Evolutionary conservation across 169 alveolate species (phyloP), one percentile per base, ranked within the genome.

Genomic region (Cryptosporidium meleagridis): DNA sequence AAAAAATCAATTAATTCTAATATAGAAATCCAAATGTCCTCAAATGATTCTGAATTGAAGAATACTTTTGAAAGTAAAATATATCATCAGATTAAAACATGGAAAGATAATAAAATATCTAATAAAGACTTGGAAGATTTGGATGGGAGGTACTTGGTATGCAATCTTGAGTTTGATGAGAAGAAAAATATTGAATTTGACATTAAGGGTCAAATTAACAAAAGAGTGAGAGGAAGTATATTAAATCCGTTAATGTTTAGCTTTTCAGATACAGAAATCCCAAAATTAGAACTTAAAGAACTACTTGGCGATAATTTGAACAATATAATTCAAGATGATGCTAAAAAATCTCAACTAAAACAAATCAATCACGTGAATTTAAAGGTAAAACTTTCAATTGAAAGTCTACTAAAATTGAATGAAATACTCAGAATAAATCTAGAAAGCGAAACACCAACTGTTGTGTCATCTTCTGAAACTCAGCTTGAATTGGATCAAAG

Each of bases 401-500:
- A 44, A 26, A 73, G 58, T 52, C 31, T 73, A 12, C 44, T 73
- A 0, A 73, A 73, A 53, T 55, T 73, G 35, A 29, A 8, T 26
- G 86, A 73, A 55, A 51, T 73, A 59, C 58, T 73, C 23, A 73
- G 52, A 73, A 59, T 73, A 18, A 59, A 53, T 53, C n/a, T 55
- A 26, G 86, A 73, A 70, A 55, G 48, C 37, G 86, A 73, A 21
- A 58, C 86, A n/a, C 86, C 86, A 16, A 73, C 86, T 0, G 86
- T 73, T 29, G 62, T 62, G 2, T 73, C 86, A 52, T 55, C 70
- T 16, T 51, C 61, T 33, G 86, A 73, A 41, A 55, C 86, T 18
- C 86, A 73, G 37, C 68, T 73, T 39, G 86, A 59, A 18, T 55
- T 37, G 10, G 70, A 45, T 29, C 72, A 65, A 65, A 65, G 23